Evolutionary conservation across 2,329 filamentous ascomycete genomes (phyloP), one percentile per base, ranked within the genome.

Genomic region (Rhinocladiella mackenziei): DNA sequence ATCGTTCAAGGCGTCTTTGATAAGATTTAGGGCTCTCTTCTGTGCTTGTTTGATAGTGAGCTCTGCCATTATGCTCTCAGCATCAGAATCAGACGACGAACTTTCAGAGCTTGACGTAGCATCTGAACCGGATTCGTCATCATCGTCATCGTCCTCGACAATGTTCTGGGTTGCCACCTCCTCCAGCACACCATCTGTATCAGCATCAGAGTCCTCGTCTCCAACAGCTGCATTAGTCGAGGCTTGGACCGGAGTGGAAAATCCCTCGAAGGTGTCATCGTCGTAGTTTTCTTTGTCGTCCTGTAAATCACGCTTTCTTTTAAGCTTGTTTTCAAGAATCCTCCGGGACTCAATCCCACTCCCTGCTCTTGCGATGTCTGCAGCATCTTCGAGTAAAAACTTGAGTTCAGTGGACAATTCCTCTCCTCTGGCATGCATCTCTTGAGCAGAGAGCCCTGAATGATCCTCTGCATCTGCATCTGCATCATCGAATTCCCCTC

Each of bases 11-110:
- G 37, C 29, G 13, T 8, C 17, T 39, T 20, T 38, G 14, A 48
- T 46, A 15, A 48, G 39, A 32, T 43, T 48, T 35, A 49, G 32
- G 11, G 31, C 51, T 17, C 48, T 30, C 44, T 69, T 66, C 31
- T 74, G 71, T 5, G 69, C 62, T 31, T 64, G 61, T 2, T 76
- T 55, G 19, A 68, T 65, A 35, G 68, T 62, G 17, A 74, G 58
- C 37, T 75, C 72, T 23, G 72, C 64, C 10, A 60, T 61, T 3
- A 69, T 48, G 44, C 71, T 65, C n/a, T 65, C 65, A 15, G 58
- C 61, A 10, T 65, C 62, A 23, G 44, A 42, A 3, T 44, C 52
- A 5, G 47, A 45, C 19, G 55, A 51, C 8, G 45, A 52, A 9
- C 39, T 53, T 9, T 44, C 46, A 4, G 40, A 43, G n/a, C 28